Evolutionary conservation across 306 rosid genomes (phyloP), one percentile per base, ranked within the genome.

Genomic region (Phaseolus lunatus): DNA sequence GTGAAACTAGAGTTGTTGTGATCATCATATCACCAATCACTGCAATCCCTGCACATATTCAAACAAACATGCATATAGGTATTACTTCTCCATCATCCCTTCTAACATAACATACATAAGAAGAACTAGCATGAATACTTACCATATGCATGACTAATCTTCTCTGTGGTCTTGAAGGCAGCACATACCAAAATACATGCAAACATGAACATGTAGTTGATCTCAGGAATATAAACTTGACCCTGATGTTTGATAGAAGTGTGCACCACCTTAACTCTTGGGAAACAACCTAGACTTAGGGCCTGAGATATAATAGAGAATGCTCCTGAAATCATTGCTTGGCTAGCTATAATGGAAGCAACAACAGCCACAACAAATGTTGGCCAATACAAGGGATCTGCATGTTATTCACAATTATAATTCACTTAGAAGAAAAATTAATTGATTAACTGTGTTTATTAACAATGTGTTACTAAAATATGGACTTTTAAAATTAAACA

Each of bases 251-350:
- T 88, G 0, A 52, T 29, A 10, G 98, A 93, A 62, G 98, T 93
- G 64, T 93, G 93, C 27, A 91, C 76, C n/a, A 93, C 90, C 81
- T 83, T 89, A n/a, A 93, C 87, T 74, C 89, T 80, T 3, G 98
- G 97, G 77, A 93, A 93, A 76, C 97, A 91, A 43, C 97, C 97
- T 9, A 91, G 72, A 82, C 81, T 87, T 2, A 91, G 82, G 2
- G 91, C 92, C 56, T 91, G 98, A 2, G 90, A 57, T 41, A 93
- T 85, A 7, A 93, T 93, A 3, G 96, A 76, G 72, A 93, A 93
- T 24, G 98, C 86, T 75, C 98, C 98, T 0, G 98, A 82, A 63
- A 93, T 91, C 98, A 93, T 93, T 53, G 98, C 97, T 52, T 93
- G 97, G 68, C 97, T 91, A 5, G 97, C 97, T 45, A 93, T 91